Percentiles rank a stretch among this genome's conserved stretches.
Conservation (phyloP, 306 rosid species). For the Cucumis sativus region Cucumber_9930_V3 NC_026660.2:20316001-20316500, state of each 20-base stretch:
- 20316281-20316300: neutral
- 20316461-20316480: too few relatives aligned
- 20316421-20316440: too few relatives aligned
- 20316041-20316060: conserved; percentile 2
- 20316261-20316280: neutral
- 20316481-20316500: too few relatives aligned
- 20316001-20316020: conserved; percentile 28
- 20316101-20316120: neutral
- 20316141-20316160: too few relatives aligned
- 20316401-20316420: too few relatives aligned
- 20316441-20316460: too few relatives aligned
- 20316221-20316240: neutral
- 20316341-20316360: too few relatives aligned
- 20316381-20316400: too few relatives aligned
- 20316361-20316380: too few relatives aligned
- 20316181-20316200: neutral
- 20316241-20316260: neutral
- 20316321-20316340: neutral
- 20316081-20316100: neutral
- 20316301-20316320: neutral
- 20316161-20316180: neutral
- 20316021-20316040: conserved; percentile 52
- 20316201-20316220: neutral
- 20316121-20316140: too few relatives aligned
- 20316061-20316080: neutral